Evolutionary conservation across 805 yeast species (phyloP), one percentile per base, ranked within the genome.

Genomic region (Dipodascus albidus): DNA sequence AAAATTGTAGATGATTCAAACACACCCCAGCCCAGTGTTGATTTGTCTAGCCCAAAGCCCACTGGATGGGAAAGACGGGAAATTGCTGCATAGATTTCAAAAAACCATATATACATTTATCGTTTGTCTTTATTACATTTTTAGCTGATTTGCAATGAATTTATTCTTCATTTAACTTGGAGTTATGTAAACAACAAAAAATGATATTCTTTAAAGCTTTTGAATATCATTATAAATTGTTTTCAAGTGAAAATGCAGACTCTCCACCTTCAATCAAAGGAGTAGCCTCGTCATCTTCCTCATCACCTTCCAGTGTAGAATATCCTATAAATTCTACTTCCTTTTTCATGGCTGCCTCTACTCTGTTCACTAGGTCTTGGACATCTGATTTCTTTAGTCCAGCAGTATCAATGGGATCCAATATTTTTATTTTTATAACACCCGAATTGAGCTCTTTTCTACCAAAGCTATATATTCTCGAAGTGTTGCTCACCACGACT

Each of bases 401-500:
- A 38, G 20, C 44, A 6, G 44, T 38, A 11, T 11, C 20, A 17
- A 91, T 74, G 38, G 97, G 96, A 53, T 85, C 85, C 57, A 93
- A 74, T 6, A 93, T 95, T 60, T 80, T 83, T 54, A 90, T 78
- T 48, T 74, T 73, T 60, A 93, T 86, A 51, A 80, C 81, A 53
- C 99, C 99, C 35, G 78, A 60, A 60, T 82, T 80, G 67, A 91
- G 87, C 17, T 79, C 75, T 55, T 77, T 77, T 47, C 74, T 69
- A 57, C 76, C 77, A 50, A 84, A 68, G 63, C 79, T 78, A 71
- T 85, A 77, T 49, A 93, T 67, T 27, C 80, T 77, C 2, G 95
- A 82, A 52, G 95, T 86, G 72, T 93, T 93, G 31, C 91, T 79
- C 8, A 87, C 89, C 11, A 87, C 95, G 51, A 85, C 73, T 6